Conservation (phyloP, 106 monocot species). For the Posidonia australis region DNA sequence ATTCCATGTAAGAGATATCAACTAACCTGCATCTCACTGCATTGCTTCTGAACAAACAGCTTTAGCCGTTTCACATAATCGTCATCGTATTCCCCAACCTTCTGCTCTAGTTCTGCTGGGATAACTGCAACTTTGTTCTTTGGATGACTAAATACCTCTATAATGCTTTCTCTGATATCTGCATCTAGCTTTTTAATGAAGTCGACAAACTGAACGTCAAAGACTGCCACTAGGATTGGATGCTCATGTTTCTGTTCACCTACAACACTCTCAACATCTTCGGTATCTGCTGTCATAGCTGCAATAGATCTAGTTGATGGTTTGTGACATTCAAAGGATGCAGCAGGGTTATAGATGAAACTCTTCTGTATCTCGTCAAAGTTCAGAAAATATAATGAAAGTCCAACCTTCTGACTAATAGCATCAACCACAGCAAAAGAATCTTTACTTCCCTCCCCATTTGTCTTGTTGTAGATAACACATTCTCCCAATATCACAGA, state of each 20-base stretch:
- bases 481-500: slow-evolving; percentile 78
- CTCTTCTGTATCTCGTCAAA: slow-evolving; percentile 69
- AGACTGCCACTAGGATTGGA: slow-evolving; percentile 49
- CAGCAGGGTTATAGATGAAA: slow-evolving; percentile 16
- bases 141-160: slow-evolving; percentile 53
- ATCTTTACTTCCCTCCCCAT: slow-evolving; percentile 42
- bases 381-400: slow-evolving; percentile 57
- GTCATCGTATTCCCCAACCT: slow-evolving; percentile 50
- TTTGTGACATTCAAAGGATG: slow-evolving; percentile 25
- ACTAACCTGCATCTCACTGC: slow-evolving; percentile 90
- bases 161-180: slow-evolving; percentile 62
- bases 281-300: slow-evolving; percentile 46
- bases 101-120: slow-evolving; percentile 83
- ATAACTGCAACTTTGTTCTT: slow-evolving; percentile 53
- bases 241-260: slow-evolving; percentile 36
- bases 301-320: slow-evolving; percentile 50
- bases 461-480: slow-evolving; percentile 59
- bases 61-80: slow-evolving; percentile 77
- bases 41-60: slow-evolving; percentile 79
- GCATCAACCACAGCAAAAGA: slow-evolving; percentile 76
- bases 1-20: slow-evolving; percentile 4
- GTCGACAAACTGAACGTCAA: slow-evolving; percentile 53
- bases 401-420: slow-evolving; percentile 86
- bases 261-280: slow-evolving; percentile 36
- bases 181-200: slow-evolving; percentile 47